phyloP scores from a whole-genome alignment of 371 early-diverging fungal species.

The Dinochytrium kinnereticum region DNA sequence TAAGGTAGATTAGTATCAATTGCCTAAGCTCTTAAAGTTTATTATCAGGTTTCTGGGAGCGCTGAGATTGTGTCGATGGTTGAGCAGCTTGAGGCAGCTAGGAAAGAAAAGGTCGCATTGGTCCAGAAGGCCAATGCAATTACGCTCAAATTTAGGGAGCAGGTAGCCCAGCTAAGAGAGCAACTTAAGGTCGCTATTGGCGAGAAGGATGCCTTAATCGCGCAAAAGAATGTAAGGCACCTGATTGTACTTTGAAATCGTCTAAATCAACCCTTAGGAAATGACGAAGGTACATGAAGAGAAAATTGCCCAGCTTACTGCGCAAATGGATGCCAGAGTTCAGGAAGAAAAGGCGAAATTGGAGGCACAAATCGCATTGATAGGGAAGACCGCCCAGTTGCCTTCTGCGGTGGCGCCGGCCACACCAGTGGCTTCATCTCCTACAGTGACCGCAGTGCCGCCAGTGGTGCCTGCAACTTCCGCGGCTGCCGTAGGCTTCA shows the following conservation, averaged over 20 bases:
- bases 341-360: background rate
- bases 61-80: background rate
- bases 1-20: conserved; percentile 6
- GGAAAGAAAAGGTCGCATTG: conserved; percentile 6
- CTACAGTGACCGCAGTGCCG: too few relatives aligned
- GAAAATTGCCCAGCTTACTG: background rate
- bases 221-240: conserved; percentile 16
- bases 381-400: too few relatives aligned
- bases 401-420: background rate
- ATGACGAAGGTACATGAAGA: background rate
- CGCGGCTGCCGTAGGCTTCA: background rate
- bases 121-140: background rate
- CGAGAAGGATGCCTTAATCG: background rate
- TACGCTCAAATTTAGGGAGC: background rate
- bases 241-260: background rate
- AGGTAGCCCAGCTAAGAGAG: background rate
- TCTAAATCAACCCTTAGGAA: background rate
- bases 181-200: background rate
- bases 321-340: background rate
- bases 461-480: background rate
- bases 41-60: conserved; percentile 8
- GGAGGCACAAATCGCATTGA: background rate
- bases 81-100: conserved; percentile 5
- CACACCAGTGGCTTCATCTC: background rate
- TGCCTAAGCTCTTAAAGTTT: background rate